Conservation (phyloP, 768 basidiomycete genomes). For the Stropharia rugosoannulata region DNA sequence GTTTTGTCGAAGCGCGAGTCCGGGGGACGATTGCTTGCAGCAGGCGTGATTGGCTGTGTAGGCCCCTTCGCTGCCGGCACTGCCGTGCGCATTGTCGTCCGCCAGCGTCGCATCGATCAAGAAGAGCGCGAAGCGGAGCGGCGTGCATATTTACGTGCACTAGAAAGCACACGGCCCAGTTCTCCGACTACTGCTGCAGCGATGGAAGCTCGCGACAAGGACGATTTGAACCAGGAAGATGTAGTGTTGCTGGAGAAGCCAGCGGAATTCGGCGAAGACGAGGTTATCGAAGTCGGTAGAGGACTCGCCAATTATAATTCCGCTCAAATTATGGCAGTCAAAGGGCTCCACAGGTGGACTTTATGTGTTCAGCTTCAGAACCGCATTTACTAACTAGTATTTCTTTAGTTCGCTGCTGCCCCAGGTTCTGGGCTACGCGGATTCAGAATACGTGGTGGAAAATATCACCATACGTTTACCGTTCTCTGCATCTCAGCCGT, state of each 20-base stretch:
- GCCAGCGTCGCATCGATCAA: conserved; percentile 22
- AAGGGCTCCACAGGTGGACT: conserved; percentile 86
- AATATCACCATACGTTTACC: conserved; percentile 80
- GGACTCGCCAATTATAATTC: conserved; percentile 97
- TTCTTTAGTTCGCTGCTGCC: conserved; percentile 71
- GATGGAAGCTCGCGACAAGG: conserved; percentile 41
- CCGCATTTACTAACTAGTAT: conserved; percentile 10
- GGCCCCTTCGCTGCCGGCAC: conserved; percentile 94
- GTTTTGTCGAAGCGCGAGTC: conserved; percentile 85
- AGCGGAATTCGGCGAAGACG: conserved; percentile 46
- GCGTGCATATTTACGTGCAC: conserved; percentile 33
- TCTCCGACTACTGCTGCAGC: conserved; percentile 50
- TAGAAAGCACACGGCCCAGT: conserved; percentile 49
- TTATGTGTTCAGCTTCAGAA: not conserved
- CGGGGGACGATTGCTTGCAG: conserved; percentile 89
- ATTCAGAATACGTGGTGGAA: conserved; percentile 97
- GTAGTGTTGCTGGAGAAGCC: conserved; percentile 3
- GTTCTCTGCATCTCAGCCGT: conserved; percentile 23
- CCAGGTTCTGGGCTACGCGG: conserved; percentile 86
- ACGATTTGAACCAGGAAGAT: not conserved
- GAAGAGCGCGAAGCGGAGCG: conserved; percentile 28
- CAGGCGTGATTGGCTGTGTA: conserved; percentile 82
- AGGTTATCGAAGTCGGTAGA: conserved; percentile 88
- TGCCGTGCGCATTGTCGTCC: conserved; percentile 81
- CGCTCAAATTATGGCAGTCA: conserved; percentile 83